A percentile compares a stretch with the other conserved stretches of the same genome.
These are phyloP conservation scores for Epichloe bromicola DNA, from an alignment of 2,329 filamentous ascomycete species.

Conservation along the genomic window DNA sequence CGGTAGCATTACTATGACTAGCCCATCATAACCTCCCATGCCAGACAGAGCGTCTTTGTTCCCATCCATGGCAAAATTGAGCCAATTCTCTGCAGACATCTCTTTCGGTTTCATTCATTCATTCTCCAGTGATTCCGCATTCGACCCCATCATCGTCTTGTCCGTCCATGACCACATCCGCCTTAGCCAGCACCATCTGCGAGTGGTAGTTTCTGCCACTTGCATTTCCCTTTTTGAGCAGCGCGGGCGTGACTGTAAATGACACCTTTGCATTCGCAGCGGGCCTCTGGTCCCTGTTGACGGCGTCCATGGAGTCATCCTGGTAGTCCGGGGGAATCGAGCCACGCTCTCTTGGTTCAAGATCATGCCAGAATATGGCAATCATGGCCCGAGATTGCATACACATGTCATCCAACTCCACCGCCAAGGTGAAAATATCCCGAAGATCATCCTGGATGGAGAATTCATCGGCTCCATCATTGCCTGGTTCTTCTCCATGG, in stretches of 20 bases:
- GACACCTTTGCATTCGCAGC: background rate
- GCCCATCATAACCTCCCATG: no score
- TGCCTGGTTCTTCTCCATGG: background rate
- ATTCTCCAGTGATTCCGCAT: background rate
- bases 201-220: constrained; percentile 6
- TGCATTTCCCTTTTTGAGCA: constrained; percentile 9
- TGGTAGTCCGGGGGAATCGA: background rate
- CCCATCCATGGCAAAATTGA: no score
- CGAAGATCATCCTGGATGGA: background rate
- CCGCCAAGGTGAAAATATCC: background rate
- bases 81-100: no score
- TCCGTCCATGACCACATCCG: background rate
- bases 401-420: background rate
- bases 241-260: constrained; percentile 2
- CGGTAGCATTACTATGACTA: no score
- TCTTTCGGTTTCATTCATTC: background rate
- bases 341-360: background rate
- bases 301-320: background rate
- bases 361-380: background rate
- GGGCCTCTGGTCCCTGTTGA: background rate
- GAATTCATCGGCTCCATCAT: background rate
- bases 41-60: no score
- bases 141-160: background rate
- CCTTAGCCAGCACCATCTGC: constrained; percentile 3
- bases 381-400: background rate